Percentiles rank a stretch among this genome's conserved stretches.
These are phyloP conservation scores for Penicillium pancosmium DNA, from an alignment of 495 filamentous ascomycete genomes.

Conservation along the genomic window DNA sequence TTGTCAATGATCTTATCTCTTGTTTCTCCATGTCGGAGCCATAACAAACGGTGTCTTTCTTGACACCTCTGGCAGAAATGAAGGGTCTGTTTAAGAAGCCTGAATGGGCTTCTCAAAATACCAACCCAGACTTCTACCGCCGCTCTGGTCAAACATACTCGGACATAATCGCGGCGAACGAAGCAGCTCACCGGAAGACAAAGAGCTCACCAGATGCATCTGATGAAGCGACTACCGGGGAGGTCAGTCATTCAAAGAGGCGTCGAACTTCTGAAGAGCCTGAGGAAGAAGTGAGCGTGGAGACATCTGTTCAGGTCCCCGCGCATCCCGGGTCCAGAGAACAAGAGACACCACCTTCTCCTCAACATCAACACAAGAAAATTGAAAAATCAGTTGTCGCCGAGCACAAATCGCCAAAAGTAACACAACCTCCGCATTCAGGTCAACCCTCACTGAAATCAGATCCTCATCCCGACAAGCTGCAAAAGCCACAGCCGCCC, in stretches of 20 bases:
- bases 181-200: constrained; percentile 31
- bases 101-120: constrained; percentile 52
- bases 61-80: constrained; percentile 37
- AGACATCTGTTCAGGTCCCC: background rate
- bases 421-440: too few species aligned
- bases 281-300: background rate
- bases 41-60: background rate
- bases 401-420: background rate
- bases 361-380: background rate
- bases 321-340: background rate
- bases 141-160: constrained; percentile 65
- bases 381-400: background rate
- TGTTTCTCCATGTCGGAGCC: background rate
- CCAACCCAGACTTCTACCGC: constrained; percentile 64
- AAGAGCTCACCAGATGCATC: constrained; percentile 14
- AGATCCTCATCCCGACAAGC: background rate
- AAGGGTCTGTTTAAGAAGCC: constrained; percentile 70
- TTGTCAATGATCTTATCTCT: background rate
- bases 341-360: background rate
- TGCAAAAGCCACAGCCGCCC: background rate
- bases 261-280: constrained; percentile 8
- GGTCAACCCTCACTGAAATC: background rate
- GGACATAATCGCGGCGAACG: constrained; percentile 59
- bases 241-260: constrained; percentile 10
- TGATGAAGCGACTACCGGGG: background rate